A percentile compares a stretch with the other conserved stretches of the same genome.
Evolutionary conservation across 23 red algal genomes (phyloP).

Genomic region (Gracilaria domingensis): DNA sequence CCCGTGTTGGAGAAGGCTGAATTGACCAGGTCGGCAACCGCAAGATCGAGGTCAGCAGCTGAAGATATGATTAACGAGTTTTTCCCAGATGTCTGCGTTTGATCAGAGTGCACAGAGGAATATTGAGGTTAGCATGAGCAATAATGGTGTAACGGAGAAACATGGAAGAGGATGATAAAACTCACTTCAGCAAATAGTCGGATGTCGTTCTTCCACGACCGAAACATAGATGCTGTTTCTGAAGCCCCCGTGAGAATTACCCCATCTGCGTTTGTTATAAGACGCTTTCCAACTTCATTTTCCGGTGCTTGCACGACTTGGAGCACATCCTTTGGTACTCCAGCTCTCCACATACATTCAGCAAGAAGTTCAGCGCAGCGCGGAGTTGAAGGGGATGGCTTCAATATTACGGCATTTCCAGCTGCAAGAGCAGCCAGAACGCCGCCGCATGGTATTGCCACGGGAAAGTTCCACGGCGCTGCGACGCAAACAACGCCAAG

Average conservation of each 20-base stretch:
- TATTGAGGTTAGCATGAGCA: background rate
- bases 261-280: slow-evolving; percentile 51
- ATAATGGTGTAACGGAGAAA: background rate
- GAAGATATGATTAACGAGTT: slow-evolving; percentile 70
- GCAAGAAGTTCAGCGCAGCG: slow-evolving; percentile 63
- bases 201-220: slow-evolving; percentile 73
- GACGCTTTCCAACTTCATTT: slow-evolving; percentile 47
- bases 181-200: slow-evolving; percentile 66
- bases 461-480: slow-evolving; percentile 92
- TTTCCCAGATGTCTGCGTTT: slow-evolving; percentile 64
- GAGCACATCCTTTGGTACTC: slow-evolving; percentile 51
- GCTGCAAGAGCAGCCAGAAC: slow-evolving; percentile 76
- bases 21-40: slow-evolving; percentile 58
- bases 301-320: slow-evolving; percentile 55
- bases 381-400: slow-evolving; percentile 53
- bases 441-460: slow-evolving; percentile 66
- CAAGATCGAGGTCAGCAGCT: slow-evolving; percentile 66
- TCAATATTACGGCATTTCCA: slow-evolving; percentile 84
- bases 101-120: background rate
- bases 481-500: slow-evolving; percentile 77
- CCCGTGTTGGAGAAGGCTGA: slow-evolving; percentile 65
- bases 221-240: slow-evolving; percentile 64
- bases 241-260: slow-evolving; percentile 69
- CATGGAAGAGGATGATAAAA: background rate
- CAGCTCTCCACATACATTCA: slow-evolving; percentile 56